Evolutionary conservation across 257 asterid species (phyloP).

Genomic region (Solanum rostratum): DNA sequence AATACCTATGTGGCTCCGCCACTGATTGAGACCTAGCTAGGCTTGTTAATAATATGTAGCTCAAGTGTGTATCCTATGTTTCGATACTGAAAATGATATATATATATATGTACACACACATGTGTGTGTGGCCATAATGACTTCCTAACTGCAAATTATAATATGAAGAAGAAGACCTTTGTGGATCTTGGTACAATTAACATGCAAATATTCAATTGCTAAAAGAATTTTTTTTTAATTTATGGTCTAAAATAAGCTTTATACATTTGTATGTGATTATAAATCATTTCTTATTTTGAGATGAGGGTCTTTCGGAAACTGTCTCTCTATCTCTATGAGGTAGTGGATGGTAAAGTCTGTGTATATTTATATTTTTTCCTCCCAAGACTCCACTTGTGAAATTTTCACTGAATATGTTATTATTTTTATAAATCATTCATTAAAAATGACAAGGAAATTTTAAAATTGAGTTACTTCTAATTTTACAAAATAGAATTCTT

Average conservation of each 20-base stretch:
- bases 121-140: background rate
- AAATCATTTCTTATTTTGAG: too few species aligned
- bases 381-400: too few species aligned
- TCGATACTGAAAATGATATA: background rate
- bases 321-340: too few species aligned
- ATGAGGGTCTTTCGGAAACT: too few species aligned
- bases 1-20: too few species aligned
- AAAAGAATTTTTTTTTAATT: background rate
- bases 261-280: too few species aligned
- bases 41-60: background rate
- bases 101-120: too few species aligned
- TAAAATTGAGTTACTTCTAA: background rate
- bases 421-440: too few species aligned
- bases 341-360: too few species aligned
- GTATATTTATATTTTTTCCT: too few species aligned
- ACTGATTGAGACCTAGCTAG: too few species aligned
- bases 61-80: background rate
- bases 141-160: background rate
- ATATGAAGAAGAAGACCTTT: background rate
- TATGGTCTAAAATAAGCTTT: background rate
- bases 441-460: background rate
- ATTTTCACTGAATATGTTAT: too few species aligned
- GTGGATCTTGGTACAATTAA: background rate
- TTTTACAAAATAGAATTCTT: background rate
- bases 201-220: background rate